Base-by-base conservation (phyloP, 192 early-diverging fungal genomes). In the Backusella sp. region DNA sequence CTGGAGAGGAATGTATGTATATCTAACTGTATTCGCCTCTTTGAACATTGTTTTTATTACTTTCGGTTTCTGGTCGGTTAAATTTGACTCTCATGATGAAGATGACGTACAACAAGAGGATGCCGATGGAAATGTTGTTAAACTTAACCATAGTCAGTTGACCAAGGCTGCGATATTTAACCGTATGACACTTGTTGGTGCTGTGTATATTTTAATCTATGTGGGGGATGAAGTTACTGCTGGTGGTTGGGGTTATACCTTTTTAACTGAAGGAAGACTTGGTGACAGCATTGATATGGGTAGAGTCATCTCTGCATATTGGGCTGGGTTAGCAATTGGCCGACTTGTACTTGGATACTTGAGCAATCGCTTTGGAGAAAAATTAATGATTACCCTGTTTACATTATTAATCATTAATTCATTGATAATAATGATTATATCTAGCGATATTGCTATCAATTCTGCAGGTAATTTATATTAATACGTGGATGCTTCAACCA, bases 171-270 rank as follows among this genome's bases (percentile, higher is more conserved):
- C 74, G 8, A 14, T 76, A 21, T 32, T 67, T n/a, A 70, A 80
- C 17, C 73, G 70, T 17, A 76, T 80, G 65, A 80, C 79, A 7
- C 19, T 72, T 1, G 39, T 76, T 23, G 75, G 79, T 44, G 75
- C 79, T 2, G n/a, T 74, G 5, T 81, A 76, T 41, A 70, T 81
- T 4, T 66, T 81, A 2, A 42, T 73, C 14, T 81, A 81, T 46
- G 79, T 76, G 36, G 79, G 79, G 8, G 65, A 69, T 32, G 79
- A 81, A 66, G 79, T 81, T 3, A 74, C 67, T 26, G 37, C 77
- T 23, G 79, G 79, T 8, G 68, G 70, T 8, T 81, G 79, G 79
- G 71, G 72, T 23, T 81, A 70, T 68, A 69, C 75, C 0, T 81
- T 73, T 49, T 74, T 81, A 35, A 72, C 66, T 12, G 75, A 81